Conservation (phyloP, 495 filamentous ascomycete species). For the Sporormia fimetaria region DNA sequence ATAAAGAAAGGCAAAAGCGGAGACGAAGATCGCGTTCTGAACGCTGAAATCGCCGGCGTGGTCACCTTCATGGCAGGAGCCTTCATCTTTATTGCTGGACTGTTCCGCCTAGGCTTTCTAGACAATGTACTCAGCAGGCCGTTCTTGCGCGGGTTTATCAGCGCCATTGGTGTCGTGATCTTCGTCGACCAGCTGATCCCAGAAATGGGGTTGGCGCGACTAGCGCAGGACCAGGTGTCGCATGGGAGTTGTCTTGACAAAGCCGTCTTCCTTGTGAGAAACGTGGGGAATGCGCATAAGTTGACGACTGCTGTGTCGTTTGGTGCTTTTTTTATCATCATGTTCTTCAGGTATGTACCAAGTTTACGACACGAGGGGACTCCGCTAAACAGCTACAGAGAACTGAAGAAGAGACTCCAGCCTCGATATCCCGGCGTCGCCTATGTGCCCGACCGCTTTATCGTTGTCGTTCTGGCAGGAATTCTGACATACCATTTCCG, state of each 20-base stretch:
- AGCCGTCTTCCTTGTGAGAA: conserved; percentile 60
- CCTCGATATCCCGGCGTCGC: conserved; percentile 70
- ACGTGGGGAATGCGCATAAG: conserved; percentile 52
- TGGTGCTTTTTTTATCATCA: conserved; percentile 75
- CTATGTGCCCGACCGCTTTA: conserved; percentile 85
- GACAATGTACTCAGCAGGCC: conserved; percentile 90
- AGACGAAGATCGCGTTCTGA: conserved; percentile 58
- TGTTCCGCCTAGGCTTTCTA: conserved; percentile 80
- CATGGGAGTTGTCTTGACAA: conserved; percentile 84
- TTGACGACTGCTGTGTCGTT: conserved; percentile 66
- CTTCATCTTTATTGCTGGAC: conserved; percentile 72
- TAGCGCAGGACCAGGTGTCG: conserved; percentile 49
- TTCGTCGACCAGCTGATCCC: conserved; percentile 89
- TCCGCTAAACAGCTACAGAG: conserved; percentile 35
- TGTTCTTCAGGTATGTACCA: conserved; percentile 57
- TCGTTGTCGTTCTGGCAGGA: conserved; percentile 79
- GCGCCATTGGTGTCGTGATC: conserved; percentile 90
- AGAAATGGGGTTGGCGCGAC: conserved; percentile 63
- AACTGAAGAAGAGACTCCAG: conserved; percentile 71
- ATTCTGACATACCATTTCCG: conserved; percentile 64
- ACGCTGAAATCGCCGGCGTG: conserved; percentile 78
- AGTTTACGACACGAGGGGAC: not conserved
- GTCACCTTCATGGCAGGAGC: conserved; percentile 77
- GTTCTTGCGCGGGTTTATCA: conserved; percentile 90
- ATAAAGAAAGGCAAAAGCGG: conserved; percentile 54